phyloP scores from a whole-genome alignment of 1,284 basidiomycete species.

The Pseudozyma thailandica region DNA sequence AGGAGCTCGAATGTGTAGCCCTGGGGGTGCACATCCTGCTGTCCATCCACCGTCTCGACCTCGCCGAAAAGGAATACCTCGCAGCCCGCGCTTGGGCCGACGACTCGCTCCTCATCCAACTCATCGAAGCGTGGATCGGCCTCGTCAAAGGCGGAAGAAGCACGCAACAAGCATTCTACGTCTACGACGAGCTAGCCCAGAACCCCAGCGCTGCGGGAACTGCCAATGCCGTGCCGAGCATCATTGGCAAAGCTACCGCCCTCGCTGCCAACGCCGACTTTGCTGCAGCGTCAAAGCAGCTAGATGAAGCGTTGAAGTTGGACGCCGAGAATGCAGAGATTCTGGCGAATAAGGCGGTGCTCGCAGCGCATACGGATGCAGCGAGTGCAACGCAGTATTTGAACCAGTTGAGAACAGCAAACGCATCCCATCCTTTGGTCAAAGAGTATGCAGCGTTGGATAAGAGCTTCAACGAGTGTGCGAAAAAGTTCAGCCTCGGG shows the following conservation, averaged over 20 bases:
- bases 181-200: slow-evolving; percentile 67
- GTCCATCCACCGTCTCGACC: slow-evolving; percentile 61
- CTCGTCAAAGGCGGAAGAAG: slow-evolving; percentile 58
- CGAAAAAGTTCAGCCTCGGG: slow-evolving; percentile 23
- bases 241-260: slow-evolving; percentile 62
- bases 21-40: slow-evolving; percentile 66
- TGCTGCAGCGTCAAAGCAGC: slow-evolving; percentile 32
- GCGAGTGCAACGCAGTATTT: slow-evolving; percentile 8
- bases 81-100: slow-evolving; percentile 64
- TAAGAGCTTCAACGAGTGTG: slow-evolving; percentile 24
- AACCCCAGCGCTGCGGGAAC: slow-evolving; percentile 47
- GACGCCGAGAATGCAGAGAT: slow-evolving; percentile 39
- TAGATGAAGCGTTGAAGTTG: slow-evolving; percentile 50
- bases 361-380: slow-evolving; percentile 21
- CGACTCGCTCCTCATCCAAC: slow-evolving; percentile 64
- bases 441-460: slow-evolving; percentile 24
- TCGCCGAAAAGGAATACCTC: slow-evolving; percentile 63
- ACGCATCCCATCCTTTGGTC: slow-evolving; percentile 30
- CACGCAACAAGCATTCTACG: slow-evolving; percentile 67
- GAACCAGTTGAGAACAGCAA: slow-evolving; percentile 17
- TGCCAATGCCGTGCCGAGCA: slow-evolving; percentile 37
- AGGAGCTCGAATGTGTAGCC: slow-evolving; percentile 63
- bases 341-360: slow-evolving; percentile 44
- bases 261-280: slow-evolving; percentile 52
- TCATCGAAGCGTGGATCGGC: slow-evolving; percentile 67